These are phyloP conservation scores for Schizothecium vesticola DNA, from an alignment of 495 filamentous ascomycete genomes.

Conservation along the genomic window DNA sequence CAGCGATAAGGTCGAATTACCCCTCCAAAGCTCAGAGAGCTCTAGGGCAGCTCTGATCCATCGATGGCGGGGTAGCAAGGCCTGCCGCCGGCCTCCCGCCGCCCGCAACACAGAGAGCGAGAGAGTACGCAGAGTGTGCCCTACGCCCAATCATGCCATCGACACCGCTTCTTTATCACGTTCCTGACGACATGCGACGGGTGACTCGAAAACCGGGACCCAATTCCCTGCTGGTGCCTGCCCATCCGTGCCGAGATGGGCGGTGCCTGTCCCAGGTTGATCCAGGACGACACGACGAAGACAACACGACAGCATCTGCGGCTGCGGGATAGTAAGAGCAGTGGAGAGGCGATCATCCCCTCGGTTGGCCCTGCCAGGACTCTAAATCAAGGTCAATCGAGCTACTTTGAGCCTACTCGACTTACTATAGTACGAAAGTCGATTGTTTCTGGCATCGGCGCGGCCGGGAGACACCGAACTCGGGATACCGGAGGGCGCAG, in stretches of 20 bases:
- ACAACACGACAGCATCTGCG: neutral
- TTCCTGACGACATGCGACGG: neutral
- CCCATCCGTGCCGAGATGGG: neutral
- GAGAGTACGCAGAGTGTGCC: neutral
- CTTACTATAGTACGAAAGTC: neutral
- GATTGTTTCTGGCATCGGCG: neutral
- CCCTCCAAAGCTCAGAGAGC: constrained; percentile 9
- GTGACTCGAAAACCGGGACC: neutral
- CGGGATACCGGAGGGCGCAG: constrained; percentile 1
- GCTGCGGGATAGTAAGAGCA: neutral
- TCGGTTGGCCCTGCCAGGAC: neutral
- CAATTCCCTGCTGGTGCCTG: neutral
- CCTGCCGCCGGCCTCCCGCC: no score
- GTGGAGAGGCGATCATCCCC: neutral
- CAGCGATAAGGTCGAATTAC: neutral
- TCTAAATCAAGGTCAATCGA: neutral
- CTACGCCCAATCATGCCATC: neutral
- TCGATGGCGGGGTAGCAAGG: constrained; percentile 11
- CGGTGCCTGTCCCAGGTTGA: neutral
- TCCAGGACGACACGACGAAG: neutral
- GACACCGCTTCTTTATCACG: neutral
- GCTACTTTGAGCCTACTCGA: neutral
- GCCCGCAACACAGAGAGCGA: no score
- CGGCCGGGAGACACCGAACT: constrained; percentile 3
- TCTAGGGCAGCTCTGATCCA: neutral